These are phyloP conservation scores for Sporothrix pseudoabietina DNA, from an alignment of 2,329 filamentous ascomycete genomes.

Conservation along the genomic window DNA sequence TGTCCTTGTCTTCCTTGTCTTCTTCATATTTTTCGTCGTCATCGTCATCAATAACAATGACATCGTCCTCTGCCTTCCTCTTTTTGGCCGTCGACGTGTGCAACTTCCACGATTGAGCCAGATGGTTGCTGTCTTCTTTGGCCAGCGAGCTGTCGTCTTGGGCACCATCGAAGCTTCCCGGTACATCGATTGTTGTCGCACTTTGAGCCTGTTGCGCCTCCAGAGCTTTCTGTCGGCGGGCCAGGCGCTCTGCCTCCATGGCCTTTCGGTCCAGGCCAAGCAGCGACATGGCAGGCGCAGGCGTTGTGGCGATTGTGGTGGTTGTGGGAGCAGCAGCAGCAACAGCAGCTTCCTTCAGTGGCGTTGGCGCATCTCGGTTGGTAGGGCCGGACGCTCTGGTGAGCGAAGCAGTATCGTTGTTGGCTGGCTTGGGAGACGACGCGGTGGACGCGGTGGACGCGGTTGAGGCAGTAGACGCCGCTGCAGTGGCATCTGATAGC, in stretches of 20 bases:
- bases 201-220: conserved; percentile 23
- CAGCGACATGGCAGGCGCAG: conserved; percentile 41
- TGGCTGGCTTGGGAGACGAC: not conserved
- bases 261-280: conserved; percentile 70
- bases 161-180: not conserved
- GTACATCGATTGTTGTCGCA: not conserved
- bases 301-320: not conserved
- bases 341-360: not conserved
- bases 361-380: not conserved
- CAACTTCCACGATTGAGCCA: conserved; percentile 22
- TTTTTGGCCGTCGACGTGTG: conserved; percentile 11
- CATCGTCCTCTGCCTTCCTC: conserved; percentile 25
- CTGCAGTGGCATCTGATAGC: not conserved
- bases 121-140: not conserved
- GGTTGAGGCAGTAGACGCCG: conserved; percentile 19
- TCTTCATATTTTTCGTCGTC: not conserved
- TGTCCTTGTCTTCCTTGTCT: not conserved
- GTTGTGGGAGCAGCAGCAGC: not conserved
- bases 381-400: not conserved
- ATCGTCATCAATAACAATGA: conserved; percentile 28
- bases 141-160: not conserved
- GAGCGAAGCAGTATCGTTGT: not conserved
- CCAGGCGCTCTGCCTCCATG: conserved; percentile 84
- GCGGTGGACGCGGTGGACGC: conserved; percentile 28
- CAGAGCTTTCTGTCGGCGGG: conserved; percentile 62